These are phyloP conservation scores for Penicillium sp. DNA, from an alignment of 2,329 filamentous ascomycete genomes.

Conservation along the genomic window DNA sequence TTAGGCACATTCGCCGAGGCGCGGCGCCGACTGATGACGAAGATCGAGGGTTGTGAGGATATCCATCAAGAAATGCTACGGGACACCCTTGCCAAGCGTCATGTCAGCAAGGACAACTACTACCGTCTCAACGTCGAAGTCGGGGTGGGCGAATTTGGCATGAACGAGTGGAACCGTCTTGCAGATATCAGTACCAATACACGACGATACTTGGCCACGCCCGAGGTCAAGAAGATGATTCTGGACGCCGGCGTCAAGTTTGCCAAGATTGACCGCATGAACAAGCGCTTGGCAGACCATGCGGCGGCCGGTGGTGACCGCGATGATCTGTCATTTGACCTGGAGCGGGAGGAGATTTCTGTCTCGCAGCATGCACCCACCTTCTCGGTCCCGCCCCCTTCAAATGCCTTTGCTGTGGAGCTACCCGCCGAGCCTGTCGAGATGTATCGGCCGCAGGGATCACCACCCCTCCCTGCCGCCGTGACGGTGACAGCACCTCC, in stretches of 20 bases:
- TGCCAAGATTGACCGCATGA: conserved; percentile 78
- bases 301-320: conserved; percentile 36
- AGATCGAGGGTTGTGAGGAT: conserved; percentile 92
- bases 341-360: conserved; percentile 28
- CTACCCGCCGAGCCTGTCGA: conserved; percentile 56
- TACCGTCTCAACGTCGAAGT: conserved; percentile 96
- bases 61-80: conserved; percentile 85
- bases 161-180: conserved; percentile 97
- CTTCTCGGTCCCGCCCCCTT: conserved; percentile 38
- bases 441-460: conserved; percentile 25
- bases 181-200: conserved; percentile 94
- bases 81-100: conserved; percentile 73
- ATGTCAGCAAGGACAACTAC: conserved; percentile 86
- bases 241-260: conserved; percentile 76
- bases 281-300: conserved; percentile 63
- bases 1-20: conserved; percentile 92
- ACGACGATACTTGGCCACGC: conserved; percentile 73
- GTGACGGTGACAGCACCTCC: conserved; percentile 23
- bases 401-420: conserved; percentile 56
- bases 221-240: conserved; percentile 75
- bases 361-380: conserved; percentile 23
- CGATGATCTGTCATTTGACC: conserved; percentile 30
- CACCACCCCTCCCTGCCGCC: conserved; percentile 13
- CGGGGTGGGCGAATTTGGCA: conserved; percentile 93
- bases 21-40: conserved; percentile 76